Conservation (phyloP, 2,329 filamentous ascomycete genomes). For the Cladophialophora exuberans region DNA sequence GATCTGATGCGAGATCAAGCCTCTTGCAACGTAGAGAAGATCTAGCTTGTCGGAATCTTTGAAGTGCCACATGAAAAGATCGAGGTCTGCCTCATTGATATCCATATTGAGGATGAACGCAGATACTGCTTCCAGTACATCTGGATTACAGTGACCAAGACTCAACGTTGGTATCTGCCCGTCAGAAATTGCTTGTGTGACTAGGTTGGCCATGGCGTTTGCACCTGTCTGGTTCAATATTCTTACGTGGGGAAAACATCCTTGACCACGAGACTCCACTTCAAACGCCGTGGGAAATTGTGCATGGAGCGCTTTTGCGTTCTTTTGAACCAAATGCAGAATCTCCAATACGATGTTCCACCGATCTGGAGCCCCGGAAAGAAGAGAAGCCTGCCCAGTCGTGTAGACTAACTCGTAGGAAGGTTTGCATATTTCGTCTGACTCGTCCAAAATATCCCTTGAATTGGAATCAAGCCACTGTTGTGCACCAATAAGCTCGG, state of each 20-base stretch:
- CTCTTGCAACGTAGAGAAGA: conserved; percentile 38
- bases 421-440: conserved; percentile 64
- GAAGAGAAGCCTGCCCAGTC: conserved; percentile 54
- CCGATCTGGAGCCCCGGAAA: conserved; percentile 59
- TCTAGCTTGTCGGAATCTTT: conserved; percentile 4
- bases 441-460: conserved; percentile 66
- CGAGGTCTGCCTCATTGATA: background rate
- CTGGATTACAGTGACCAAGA: conserved; percentile 27
- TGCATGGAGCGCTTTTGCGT: conserved; percentile 14
- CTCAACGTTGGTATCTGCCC: conserved; percentile 30
- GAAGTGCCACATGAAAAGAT: conserved; percentile 12
- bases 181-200: conserved; percentile 25
- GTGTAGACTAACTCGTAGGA: conserved; percentile 68
- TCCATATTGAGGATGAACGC: conserved; percentile 17
- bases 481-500: conserved; percentile 46
- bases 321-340: conserved; percentile 17
- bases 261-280: conserved; percentile 15
- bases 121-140: conserved; percentile 11
- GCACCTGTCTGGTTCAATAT: conserved; percentile 27
- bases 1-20: conserved; percentile 61
- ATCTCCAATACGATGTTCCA: conserved; percentile 62
- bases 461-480: conserved; percentile 48
- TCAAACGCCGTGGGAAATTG: conserved; percentile 20
- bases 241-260: conserved; percentile 31
- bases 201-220: conserved; percentile 13